phyloP scores from a whole-genome alignment of 2,329 filamentous ascomycete species.

The Harringtonia lauricola region DNA sequence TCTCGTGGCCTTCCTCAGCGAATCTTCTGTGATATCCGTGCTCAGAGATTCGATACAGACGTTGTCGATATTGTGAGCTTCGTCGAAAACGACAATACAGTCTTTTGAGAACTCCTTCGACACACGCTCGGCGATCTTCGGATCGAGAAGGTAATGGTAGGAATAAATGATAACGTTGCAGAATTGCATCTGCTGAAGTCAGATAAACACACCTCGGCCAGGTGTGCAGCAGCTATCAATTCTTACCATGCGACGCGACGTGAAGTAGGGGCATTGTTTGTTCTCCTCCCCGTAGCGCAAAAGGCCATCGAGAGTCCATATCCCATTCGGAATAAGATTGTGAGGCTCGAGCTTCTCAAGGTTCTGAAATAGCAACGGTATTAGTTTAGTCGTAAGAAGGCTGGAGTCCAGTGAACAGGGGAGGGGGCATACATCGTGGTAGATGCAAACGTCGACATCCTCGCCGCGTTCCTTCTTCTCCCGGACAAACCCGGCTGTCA shows the following conservation, averaged over 20 bases:
- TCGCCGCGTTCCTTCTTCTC: constrained; percentile 96
- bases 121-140: constrained; percentile 81
- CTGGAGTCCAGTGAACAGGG: not conserved
- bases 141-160: constrained; percentile 94
- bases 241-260: constrained; percentile 77
- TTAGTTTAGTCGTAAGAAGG: not conserved
- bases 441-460: constrained; percentile 86
- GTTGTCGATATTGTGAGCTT: constrained; percentile 99
- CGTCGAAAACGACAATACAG: constrained; percentile 96
- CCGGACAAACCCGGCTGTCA: constrained; percentile 94
- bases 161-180: constrained; percentile 99
- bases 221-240: not conserved
- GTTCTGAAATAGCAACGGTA: constrained; percentile 42
- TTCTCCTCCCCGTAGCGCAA: constrained; percentile 85
- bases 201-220: not conserved
- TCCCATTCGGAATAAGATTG: constrained; percentile 85
- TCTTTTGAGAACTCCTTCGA: constrained; percentile 95
- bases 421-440: constrained; percentile 62
- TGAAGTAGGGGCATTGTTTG: constrained; percentile 97
- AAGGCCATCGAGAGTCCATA: constrained; percentile 89
- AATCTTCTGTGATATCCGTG: constrained; percentile 94
- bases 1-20: constrained; percentile 76
- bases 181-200: constrained; percentile 69
- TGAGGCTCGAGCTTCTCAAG: constrained; percentile 90
- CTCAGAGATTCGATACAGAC: constrained; percentile 97